phyloP scores from a whole-genome alignment of 1,284 basidiomycete genomes.

The Coniophora puteana region DNA sequence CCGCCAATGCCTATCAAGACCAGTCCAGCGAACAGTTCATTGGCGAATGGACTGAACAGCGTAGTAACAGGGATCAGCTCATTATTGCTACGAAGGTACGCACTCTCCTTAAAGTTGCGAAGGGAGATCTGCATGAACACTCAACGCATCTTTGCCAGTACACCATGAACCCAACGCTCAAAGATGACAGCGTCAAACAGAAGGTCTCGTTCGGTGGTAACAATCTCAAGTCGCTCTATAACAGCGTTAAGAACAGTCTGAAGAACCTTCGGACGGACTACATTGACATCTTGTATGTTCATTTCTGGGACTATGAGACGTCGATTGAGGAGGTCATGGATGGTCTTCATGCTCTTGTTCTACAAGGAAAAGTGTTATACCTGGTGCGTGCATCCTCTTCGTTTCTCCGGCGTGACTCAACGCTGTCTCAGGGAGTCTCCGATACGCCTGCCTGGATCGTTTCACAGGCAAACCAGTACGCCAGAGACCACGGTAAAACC shows the following conservation, averaged over 20 bases:
- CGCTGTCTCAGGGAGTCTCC: constrained; percentile 15
- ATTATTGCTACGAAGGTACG: constrained; percentile 30
- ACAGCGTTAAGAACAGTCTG: constrained; percentile 43
- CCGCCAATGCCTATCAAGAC: constrained; percentile 22
- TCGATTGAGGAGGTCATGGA: constrained; percentile 56
- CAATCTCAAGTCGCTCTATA: constrained; percentile 39
- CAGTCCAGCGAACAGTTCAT: constrained; percentile 32
- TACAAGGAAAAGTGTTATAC: constrained; percentile 45
- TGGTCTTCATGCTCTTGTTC: constrained; percentile 40
- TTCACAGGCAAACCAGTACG: constrained; percentile 44
- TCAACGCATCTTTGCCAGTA: constrained; percentile 17
- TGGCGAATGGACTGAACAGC: constrained; percentile 34
- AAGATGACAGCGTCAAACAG: constrained; percentile 23
- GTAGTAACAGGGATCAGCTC: constrained; percentile 33
- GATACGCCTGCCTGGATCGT: constrained; percentile 51
- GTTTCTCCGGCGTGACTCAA: constrained; percentile 1
- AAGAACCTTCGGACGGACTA: constrained; percentile 56
- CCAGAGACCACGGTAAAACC: constrained; percentile 36
- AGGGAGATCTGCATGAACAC: not conserved
- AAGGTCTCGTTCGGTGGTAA: constrained; percentile 46
- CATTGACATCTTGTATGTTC: constrained; percentile 51
- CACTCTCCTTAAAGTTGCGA: not conserved
- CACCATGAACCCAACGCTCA: constrained; percentile 30
- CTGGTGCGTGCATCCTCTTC: constrained; percentile 25
- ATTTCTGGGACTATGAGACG: constrained; percentile 53